Evolutionary conservation across 2,329 filamentous ascomycete genomes (phyloP).

Genomic region (Xylariaceae sp.): DNA sequence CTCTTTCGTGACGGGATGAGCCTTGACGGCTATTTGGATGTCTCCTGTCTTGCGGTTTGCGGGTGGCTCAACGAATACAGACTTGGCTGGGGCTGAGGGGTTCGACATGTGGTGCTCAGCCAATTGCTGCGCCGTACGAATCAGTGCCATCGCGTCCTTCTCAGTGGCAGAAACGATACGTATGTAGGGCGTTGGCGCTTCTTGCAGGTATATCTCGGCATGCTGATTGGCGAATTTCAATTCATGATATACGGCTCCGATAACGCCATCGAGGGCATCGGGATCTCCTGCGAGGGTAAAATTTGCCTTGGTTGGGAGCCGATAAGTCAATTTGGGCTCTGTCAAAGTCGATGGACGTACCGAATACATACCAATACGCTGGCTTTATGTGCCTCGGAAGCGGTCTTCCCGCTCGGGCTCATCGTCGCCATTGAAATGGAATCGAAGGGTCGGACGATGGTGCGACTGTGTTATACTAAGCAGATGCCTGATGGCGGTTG

Average conservation of each 20-base stretch:
- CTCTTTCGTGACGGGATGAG: slow-evolving; percentile 1
- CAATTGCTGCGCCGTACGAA: slow-evolving; percentile 16
- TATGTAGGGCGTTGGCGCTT: slow-evolving; percentile 15
- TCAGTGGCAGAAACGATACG: slow-evolving; percentile 15
- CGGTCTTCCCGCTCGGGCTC: not conserved
- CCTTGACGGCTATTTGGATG: slow-evolving; percentile 16
- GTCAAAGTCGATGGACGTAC: not conserved
- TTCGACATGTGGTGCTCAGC: slow-evolving; percentile 13
- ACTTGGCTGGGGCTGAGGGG: not conserved
- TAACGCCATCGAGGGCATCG: not conserved
- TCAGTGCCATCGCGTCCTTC: slow-evolving; percentile 12
- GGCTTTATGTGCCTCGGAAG: not conserved
- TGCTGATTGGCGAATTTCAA: slow-evolving; percentile 37
- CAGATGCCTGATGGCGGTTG: too few species aligned
- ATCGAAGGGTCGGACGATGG: too few species aligned
- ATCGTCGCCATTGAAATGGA: not conserved
- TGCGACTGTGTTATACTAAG: too few species aligned
- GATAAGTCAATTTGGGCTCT: slow-evolving; percentile 1
- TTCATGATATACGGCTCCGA: slow-evolving; percentile 29
- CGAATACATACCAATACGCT: slow-evolving; percentile 6
- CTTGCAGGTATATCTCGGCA: slow-evolving; percentile 11
- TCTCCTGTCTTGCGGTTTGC: not conserved
- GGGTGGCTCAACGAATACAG: slow-evolving; percentile 25
- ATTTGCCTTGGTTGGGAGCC: slow-evolving; percentile 1
- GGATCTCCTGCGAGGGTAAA: slow-evolving; percentile 10